A percentile compares a stretch with the other conserved stretches of the same genome.
phyloP scores from a whole-genome alignment of 192 early-diverging fungal genomes.

The Rhizophlyctis rosea region DNA sequence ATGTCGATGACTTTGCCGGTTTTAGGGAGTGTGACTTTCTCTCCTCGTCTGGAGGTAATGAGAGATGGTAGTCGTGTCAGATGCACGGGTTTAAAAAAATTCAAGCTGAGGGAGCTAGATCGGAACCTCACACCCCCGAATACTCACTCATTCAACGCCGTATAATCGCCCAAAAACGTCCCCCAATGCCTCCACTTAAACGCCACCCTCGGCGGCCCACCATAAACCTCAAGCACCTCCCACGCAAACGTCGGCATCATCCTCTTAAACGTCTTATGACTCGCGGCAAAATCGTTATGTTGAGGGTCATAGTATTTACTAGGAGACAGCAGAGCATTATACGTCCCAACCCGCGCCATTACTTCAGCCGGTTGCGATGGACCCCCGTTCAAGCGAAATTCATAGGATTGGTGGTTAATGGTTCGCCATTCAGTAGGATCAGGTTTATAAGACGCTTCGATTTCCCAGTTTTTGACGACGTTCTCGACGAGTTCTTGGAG shows the following conservation, averaged over 20 bases:
- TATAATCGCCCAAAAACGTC: not conserved
- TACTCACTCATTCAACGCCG: too few species aligned
- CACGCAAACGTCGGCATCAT: not conserved
- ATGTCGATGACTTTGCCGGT: too few species aligned
- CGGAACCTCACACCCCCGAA: too few species aligned
- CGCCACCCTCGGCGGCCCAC: not conserved
- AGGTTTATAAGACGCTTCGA: not conserved
- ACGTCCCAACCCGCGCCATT: not conserved
- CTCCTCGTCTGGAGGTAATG: too few species aligned
- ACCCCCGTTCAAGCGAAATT: not conserved
- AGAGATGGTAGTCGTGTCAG: too few species aligned
- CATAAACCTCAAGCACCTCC: conserved; percentile 1
- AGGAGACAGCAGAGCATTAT: not conserved
- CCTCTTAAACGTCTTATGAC: not conserved
- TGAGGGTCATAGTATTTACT: not conserved
- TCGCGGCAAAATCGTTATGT: not conserved
- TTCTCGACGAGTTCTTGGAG: not conserved
- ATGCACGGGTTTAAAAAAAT: too few species aligned
- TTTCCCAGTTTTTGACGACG: conserved; percentile 3
- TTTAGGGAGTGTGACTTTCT: too few species aligned
- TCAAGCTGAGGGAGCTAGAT: too few species aligned
- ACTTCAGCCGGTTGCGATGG: too few species aligned
- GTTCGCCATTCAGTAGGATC: not conserved
- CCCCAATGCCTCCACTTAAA: conserved; percentile 1
- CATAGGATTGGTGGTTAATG: not conserved